These are phyloP conservation scores for Moricandia moricandioides DNA, from an alignment of 345 rosid genomes.

Conservation along the genomic window DNA sequence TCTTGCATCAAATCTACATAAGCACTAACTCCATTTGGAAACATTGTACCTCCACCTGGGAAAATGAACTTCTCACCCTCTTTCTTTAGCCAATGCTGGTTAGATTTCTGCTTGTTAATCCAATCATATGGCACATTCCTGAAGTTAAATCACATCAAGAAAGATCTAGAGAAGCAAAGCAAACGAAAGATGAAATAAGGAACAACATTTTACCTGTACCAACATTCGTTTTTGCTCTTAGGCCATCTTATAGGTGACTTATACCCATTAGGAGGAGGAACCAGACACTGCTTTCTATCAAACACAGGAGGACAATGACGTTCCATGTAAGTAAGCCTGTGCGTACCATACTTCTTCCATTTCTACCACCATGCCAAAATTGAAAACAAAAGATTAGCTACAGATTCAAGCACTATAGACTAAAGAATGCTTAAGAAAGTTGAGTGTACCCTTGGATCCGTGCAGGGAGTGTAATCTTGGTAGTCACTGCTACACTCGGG, in stretches of 20 bases:
- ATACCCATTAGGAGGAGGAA: conserved; percentile 96
- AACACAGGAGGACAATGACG: conserved; percentile 88
- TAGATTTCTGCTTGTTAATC: conserved; percentile 95
- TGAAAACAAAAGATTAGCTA: conserved; percentile 10
- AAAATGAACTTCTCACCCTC: conserved; percentile 87
- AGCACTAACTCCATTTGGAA: conserved; percentile 92
- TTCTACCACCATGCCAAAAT: conserved; percentile 46
- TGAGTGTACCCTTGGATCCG: conserved; percentile 79
- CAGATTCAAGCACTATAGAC: neutral
- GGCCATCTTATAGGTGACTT: conserved; percentile 95
- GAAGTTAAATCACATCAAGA: conserved; percentile 34
- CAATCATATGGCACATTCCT: conserved; percentile 98
- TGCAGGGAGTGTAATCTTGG: conserved; percentile 98
- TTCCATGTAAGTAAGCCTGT: conserved; percentile 90
- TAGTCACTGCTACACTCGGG: conserved; percentile 74
- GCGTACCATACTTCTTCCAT: conserved; percentile 84
- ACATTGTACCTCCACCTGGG: conserved; percentile 99
- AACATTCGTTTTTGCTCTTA: conserved; percentile 82
- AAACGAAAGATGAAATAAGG: neutral
- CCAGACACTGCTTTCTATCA: conserved; percentile 86
- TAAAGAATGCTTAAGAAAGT: neutral
- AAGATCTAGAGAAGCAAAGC: neutral
- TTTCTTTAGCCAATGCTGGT: conserved; percentile 93
- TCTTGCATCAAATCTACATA: conserved; percentile 94
- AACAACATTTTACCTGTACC: conserved; percentile 74